These are phyloP conservation scores for Taphrina betulina DNA, from an alignment of 1,139 yeast genomes.

Conservation along the genomic window DNA sequence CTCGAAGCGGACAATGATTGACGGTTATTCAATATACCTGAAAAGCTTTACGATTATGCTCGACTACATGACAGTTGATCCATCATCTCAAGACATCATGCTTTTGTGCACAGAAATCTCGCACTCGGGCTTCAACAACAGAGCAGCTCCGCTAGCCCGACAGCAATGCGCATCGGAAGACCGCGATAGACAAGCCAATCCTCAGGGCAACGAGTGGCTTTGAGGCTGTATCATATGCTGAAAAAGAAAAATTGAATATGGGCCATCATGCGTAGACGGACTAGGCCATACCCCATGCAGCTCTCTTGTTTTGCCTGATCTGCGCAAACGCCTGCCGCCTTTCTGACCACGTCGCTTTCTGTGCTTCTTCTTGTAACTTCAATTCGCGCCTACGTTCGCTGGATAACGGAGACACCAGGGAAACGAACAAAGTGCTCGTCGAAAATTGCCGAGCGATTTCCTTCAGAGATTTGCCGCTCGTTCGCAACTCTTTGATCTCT, in stretches of 20 bases:
- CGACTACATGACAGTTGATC: no score
- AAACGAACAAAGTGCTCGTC: slow-evolving; percentile 25
- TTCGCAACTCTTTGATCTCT: slow-evolving; percentile 7
- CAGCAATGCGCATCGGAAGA: no score
- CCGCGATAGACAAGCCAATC: no score
- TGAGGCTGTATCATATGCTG: no score
- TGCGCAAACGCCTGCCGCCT: slow-evolving; percentile 22
- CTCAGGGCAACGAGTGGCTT: no score
- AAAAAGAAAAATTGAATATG: no score
- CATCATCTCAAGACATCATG: no score
- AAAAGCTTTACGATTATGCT: neutral
- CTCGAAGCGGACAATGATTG: neutral
- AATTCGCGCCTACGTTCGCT: slow-evolving; percentile 8
- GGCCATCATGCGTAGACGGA: no score
- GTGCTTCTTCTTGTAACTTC: slow-evolving; percentile 5
- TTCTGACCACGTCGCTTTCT: slow-evolving; percentile 28
- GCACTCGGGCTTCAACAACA: no score
- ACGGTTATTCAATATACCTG: neutral
- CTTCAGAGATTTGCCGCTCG: slow-evolving; percentile 12
- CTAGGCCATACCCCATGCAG: slow-evolving; percentile 29
- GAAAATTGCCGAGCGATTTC: slow-evolving; percentile 22
- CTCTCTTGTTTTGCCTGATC: slow-evolving; percentile 23
- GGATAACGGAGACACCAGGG: slow-evolving; percentile 27
- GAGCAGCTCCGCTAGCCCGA: no score
- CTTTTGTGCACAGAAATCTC: no score